These are phyloP conservation scores for Hypoxylon sp. DNA, from an alignment of 2,329 filamentous ascomycete genomes.

Conservation along the genomic window DNA sequence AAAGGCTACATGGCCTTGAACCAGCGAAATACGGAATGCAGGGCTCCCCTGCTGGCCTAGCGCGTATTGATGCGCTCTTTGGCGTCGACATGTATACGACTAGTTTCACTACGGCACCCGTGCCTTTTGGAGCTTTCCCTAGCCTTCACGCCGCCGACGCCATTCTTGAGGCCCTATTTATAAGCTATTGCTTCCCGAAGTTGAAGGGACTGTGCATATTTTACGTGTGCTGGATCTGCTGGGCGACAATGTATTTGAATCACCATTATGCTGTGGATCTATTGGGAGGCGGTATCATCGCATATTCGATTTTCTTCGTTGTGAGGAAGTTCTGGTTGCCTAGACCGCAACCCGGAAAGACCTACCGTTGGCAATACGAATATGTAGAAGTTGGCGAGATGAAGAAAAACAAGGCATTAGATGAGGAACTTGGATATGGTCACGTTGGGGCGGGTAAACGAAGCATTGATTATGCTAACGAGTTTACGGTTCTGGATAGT, in stretches of 20 bases:
- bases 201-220: slow-evolving; percentile 83
- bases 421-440: slow-evolving; percentile 46
- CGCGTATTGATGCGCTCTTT: slow-evolving; percentile 89
- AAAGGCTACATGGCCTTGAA: slow-evolving; percentile 90
- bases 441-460: slow-evolving; percentile 26
- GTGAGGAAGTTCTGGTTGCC: slow-evolving; percentile 86
- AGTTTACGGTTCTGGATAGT: slow-evolving; percentile 40
- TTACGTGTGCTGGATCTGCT: slow-evolving; percentile 96
- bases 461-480: slow-evolving; percentile 29
- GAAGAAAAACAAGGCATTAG: slow-evolving; percentile 60
- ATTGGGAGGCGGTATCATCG: slow-evolving; percentile 85
- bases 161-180: slow-evolving; percentile 90
- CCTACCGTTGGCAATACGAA: slow-evolving; percentile 94
- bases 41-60: slow-evolving; percentile 90
- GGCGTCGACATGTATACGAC: slow-evolving; percentile 94
- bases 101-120: slow-evolving; percentile 88
- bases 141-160: slow-evolving; percentile 92
- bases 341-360: slow-evolving; percentile 85
- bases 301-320: slow-evolving; percentile 85
- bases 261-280: slow-evolving; percentile 98
- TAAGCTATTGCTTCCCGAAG: slow-evolving; percentile 91
- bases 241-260: slow-evolving; percentile 98
- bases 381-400: slow-evolving; percentile 87
- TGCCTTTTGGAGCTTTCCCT: slow-evolving; percentile 96
- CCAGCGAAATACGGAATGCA: slow-evolving; percentile 93